These are phyloP conservation scores for Phytophthora tubulina DNA, from an alignment of 352 stramenopile genomes.

Conservation along the genomic window DNA sequence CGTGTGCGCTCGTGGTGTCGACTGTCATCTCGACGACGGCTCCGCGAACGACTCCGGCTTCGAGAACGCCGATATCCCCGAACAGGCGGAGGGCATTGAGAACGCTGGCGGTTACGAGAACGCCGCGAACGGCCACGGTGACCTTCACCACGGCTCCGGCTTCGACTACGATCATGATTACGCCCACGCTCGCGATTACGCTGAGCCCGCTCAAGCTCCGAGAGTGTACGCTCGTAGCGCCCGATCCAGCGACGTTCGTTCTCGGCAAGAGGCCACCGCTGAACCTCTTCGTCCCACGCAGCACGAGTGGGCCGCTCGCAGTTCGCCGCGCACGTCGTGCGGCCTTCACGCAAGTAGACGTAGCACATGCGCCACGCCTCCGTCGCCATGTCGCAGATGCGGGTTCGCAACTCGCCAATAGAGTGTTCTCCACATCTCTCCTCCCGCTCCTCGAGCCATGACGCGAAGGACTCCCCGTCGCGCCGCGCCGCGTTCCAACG, in stretches of 20 bases:
- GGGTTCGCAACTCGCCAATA: background rate
- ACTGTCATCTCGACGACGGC: no score
- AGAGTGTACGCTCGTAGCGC: conserved; percentile 1
- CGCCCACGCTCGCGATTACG: background rate
- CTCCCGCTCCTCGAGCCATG: conserved; percentile 19
- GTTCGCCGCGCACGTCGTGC: background rate
- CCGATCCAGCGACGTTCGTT: conserved; percentile 5
- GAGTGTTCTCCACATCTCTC: background rate
- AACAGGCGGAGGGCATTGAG: no score
- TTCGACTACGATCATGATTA: background rate
- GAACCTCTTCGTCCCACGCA: background rate
- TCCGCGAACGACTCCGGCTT: no score
- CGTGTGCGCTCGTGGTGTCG: no score
- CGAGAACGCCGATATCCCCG: no score
- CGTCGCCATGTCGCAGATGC: background rate
- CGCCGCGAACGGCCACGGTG: background rate
- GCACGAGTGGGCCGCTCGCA: background rate
- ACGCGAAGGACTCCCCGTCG: conserved; percentile 3
- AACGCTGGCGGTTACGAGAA: background rate
- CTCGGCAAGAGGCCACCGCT: background rate
- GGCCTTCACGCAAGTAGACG: background rate
- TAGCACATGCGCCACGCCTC: background rate
- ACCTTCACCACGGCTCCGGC: no score
- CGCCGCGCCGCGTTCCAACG: conserved; percentile 12
- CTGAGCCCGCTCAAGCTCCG: background rate